Evolutionary conservation across 2,329 filamentous ascomycete species (phyloP).

Genomic region (Botryotinia globosa): DNA sequence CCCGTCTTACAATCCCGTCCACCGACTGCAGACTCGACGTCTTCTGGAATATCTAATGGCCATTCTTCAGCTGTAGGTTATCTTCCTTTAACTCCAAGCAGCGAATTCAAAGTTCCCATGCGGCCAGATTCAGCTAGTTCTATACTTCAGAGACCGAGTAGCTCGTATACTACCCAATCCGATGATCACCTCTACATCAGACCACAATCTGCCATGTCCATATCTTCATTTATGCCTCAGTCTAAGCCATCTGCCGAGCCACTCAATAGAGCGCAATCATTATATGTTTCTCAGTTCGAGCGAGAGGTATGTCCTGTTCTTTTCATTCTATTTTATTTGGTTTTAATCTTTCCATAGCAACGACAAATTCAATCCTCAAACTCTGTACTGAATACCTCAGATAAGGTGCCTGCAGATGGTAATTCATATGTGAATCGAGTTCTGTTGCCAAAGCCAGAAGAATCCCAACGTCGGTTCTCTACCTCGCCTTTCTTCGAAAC

Average conservation of each 20-base stretch:
- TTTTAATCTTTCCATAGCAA: background rate
- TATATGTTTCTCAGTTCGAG: constrained; percentile 27
- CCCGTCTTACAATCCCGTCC: constrained; percentile 11
- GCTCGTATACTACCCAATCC: background rate
- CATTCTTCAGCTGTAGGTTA: background rate
- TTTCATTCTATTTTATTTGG: background rate
- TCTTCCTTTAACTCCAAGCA: constrained; percentile 7
- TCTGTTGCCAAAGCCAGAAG: background rate
- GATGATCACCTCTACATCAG: background rate
- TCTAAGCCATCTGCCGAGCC: constrained; percentile 11
- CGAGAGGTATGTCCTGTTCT: constrained; percentile 25
- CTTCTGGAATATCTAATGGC: background rate
- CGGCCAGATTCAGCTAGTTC: constrained; percentile 23
- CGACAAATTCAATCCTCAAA: background rate
- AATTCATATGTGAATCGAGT: background rate
- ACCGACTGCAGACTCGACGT: background rate
- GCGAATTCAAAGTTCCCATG: constrained; percentile 28
- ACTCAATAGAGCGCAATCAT: constrained; percentile 9
- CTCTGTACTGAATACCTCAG: too few species aligned
- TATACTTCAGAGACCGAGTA: constrained; percentile 14
- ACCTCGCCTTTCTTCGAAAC: background rate
- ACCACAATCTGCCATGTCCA: constrained; percentile 20
- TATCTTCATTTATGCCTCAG: constrained; percentile 18
- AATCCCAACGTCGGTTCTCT: background rate
- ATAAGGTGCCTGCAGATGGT: background rate